Base-by-base conservation (phyloP, 306 rosid genomes). In the Prinsepia uniflora region DNA sequence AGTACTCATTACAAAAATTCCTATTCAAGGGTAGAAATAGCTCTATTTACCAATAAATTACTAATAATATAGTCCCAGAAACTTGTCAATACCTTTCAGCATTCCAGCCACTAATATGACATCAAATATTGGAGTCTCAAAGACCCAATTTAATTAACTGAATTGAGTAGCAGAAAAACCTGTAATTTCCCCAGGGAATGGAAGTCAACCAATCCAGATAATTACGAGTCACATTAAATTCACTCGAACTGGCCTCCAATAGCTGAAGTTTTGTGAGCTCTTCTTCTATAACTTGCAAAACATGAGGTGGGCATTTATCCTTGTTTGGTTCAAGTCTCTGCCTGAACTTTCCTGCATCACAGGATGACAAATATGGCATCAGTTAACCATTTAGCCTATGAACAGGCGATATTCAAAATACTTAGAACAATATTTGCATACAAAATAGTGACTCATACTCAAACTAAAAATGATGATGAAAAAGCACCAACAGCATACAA, bases 171-270 rank as follows among this genome's bases (percentile, higher is more conserved):
- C 14, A 74, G 22, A 71, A 80, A 67, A 74, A 95, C 99, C 99
- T 91, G 89, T 86, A 91, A 81, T 86, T 91, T 80, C 96, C 99
- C 97, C 97, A 95, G 50, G 99, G 97, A 57, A 95, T 89, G 67
- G 87, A 94, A 58, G 97, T 95, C 91, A 95, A 82, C 99, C 99
- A 95, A 84, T 95, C 99, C 81, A 95, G 83, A 81, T 95, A 95
- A 82, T 95, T 95, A 66, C 99, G 92, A 12, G 99, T 95, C 63
- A 95, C 99, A 67, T 92, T 91, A 84, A 95, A 95, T 82, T 94
- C 98, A 78, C 99, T 95, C 0, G 97, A 95, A 78, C 99, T 91
- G 66, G 99, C 96, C 83, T 95, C 99, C 81, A 95, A 81, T 20
- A 95, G 86, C 81, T 91, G 99, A 65, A 91, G 81, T 80, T 95